phyloP scores from a whole-genome alignment of 169 alveolate species.

The Sarcocystis neurona region DNA sequence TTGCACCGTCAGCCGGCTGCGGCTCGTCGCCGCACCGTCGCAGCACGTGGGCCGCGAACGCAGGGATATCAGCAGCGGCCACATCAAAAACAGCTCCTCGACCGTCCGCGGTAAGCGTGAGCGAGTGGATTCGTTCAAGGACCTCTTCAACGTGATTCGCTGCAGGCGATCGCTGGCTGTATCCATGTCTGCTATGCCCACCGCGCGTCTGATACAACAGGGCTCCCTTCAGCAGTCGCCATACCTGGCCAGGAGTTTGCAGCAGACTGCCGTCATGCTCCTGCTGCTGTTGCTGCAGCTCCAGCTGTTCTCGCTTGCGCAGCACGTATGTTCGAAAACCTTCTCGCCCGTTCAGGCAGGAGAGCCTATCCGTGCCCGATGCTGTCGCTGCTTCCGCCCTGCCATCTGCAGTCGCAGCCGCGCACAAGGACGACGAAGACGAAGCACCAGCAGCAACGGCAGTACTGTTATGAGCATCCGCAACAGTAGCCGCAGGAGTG shows the following conservation, averaged over 20 bases:
- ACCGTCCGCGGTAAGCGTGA: slow-evolving; percentile 33
- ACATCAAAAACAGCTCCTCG: slow-evolving; percentile 51
- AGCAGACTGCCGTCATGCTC: background rate
- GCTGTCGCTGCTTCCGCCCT: slow-evolving; percentile 47
- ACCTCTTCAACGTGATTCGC: background rate
- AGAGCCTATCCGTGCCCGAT: slow-evolving; percentile 53
- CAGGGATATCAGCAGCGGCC: background rate
- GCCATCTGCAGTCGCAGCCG: no score
- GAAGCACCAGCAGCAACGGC: no score
- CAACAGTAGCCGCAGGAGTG: no score
- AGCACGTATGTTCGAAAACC: slow-evolving; percentile 65
- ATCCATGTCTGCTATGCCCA: no score
- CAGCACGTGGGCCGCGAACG: background rate
- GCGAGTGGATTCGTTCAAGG: slow-evolving; percentile 33
- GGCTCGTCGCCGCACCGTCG: background rate
- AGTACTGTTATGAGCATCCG: no score
- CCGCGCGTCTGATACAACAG: slow-evolving; percentile 4
- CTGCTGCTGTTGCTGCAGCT: slow-evolving; percentile 16
- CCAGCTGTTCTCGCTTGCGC: slow-evolving; percentile 32
- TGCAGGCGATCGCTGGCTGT: no score
- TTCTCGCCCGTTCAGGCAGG: slow-evolving; percentile 67
- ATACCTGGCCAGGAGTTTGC: slow-evolving; percentile 32
- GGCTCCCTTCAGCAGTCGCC: slow-evolving; percentile 43
- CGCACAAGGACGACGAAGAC: no score
- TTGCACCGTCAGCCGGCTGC: background rate